These are phyloP conservation scores for Suhomyces yuchorum DNA, from an alignment of 1,139 yeast species.

Conservation along the genomic window DNA sequence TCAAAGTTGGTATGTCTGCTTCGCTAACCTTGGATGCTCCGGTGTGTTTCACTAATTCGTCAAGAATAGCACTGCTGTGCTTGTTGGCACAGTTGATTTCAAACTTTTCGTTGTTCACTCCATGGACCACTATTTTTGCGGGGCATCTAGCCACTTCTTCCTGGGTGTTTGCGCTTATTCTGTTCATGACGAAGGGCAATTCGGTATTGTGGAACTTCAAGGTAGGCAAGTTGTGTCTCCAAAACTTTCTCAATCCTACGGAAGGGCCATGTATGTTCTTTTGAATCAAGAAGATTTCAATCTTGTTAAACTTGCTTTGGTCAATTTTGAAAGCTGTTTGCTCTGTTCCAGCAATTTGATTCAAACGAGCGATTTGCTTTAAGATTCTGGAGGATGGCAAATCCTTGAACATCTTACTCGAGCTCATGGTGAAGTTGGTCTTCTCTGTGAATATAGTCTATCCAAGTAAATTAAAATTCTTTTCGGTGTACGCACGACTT, in stretches of 20 bases:
- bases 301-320: slow-evolving; percentile 25
- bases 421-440: slow-evolving; percentile 3
- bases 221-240: slow-evolving; percentile 74
- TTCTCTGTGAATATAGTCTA: background rate
- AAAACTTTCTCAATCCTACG: slow-evolving; percentile 53
- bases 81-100: slow-evolving; percentile 39
- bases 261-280: slow-evolving; percentile 33
- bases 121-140: slow-evolving; percentile 39
- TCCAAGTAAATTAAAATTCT: slow-evolving; percentile 2
- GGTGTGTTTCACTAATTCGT: slow-evolving; percentile 34
- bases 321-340: slow-evolving; percentile 37
- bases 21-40: slow-evolving; percentile 32
- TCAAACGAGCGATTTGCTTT: slow-evolving; percentile 40
- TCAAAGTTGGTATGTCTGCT: slow-evolving; percentile 28
- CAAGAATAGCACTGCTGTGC: slow-evolving; percentile 29
- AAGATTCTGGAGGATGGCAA: slow-evolving; percentile 33
- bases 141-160: slow-evolving; percentile 51
- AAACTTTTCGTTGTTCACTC: slow-evolving; percentile 21
- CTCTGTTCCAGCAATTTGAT: slow-evolving; percentile 43
- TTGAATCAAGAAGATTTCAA: slow-evolving; percentile 36
- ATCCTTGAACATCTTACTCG: slow-evolving; percentile 23
- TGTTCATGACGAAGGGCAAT: slow-evolving; percentile 60
- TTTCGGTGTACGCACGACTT: slow-evolving; percentile 9
- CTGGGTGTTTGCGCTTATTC: slow-evolving; percentile 49
- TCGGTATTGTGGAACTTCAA: slow-evolving; percentile 81